Percentiles rank a stretch among this genome's conserved stretches.
Conservation (phyloP, 805 yeast species). For the Nakazawaea ambrosiae region DNA sequence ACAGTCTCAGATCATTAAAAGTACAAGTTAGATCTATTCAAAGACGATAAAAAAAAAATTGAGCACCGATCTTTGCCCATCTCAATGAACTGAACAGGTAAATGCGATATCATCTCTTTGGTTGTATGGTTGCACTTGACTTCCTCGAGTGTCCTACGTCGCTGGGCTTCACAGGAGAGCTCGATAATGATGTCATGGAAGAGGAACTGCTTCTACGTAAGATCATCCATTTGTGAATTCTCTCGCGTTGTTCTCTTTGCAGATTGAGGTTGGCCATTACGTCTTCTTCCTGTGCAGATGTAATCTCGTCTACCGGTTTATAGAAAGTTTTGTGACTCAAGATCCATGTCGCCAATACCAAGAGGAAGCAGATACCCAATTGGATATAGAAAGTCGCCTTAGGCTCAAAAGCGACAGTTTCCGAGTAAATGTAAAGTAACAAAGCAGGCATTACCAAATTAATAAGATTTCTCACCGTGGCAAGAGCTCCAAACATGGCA, state of each 20-base stretch:
- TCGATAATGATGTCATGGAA: not conserved
- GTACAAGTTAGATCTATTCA: too few relatives aligned
- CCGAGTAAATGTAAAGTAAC: conserved; percentile 40
- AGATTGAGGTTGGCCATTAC: not conserved
- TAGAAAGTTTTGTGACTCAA: conserved; percentile 1
- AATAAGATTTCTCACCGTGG: conserved; percentile 47
- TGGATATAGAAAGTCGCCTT: conserved; percentile 24
- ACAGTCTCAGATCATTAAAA: too few relatives aligned
- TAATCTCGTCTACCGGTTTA: not conserved
- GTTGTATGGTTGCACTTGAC: not conserved
- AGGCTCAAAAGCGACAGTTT: conserved; percentile 33
- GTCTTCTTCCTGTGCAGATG: not conserved
- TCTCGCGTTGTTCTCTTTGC: conserved; percentile 10
- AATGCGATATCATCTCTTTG: too few relatives aligned
- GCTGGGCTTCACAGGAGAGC: not conserved
- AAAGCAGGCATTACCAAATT: conserved; percentile 43
- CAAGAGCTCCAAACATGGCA: conserved; percentile 66
- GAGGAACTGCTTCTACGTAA: conserved; percentile 5
- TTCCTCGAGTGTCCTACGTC: not conserved
- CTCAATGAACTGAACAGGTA: too few relatives aligned
- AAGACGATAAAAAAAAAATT: too few relatives aligned
- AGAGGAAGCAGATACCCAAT: conserved; percentile 5
- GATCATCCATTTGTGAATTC: conserved; percentile 5
- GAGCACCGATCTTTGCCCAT: too few relatives aligned
- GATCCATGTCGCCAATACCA: not conserved